Conservation (phyloP, 768 basidiomycete genomes). For the Saitozyma sp. region DNA sequence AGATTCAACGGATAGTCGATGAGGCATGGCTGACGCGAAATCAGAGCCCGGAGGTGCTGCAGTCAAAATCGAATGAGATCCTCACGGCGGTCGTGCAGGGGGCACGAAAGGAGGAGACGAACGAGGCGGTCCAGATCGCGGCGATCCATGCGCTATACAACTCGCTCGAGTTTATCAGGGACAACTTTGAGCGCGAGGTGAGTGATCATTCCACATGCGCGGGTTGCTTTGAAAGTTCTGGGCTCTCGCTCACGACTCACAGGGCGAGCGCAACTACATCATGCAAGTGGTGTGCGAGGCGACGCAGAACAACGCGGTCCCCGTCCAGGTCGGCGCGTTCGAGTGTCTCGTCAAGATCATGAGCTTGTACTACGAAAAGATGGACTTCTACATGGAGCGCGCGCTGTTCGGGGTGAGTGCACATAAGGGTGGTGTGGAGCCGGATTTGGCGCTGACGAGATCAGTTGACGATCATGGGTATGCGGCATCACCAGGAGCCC, state of each 20-base stretch:
- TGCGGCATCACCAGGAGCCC: constrained; percentile 87
- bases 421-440: not conserved
- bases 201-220: constrained; percentile 38
- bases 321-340: constrained; percentile 93
- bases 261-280: constrained; percentile 99
- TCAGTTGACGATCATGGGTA: constrained; percentile 93
- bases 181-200: constrained; percentile 97
- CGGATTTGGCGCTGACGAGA: constrained; percentile 7
- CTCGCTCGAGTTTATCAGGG: constrained; percentile 94
- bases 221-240: not conserved
- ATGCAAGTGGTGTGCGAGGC: constrained; percentile 99
- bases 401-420: constrained; percentile 87
- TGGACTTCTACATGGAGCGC: constrained; percentile 99
- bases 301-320: constrained; percentile 75
- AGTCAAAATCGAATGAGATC: constrained; percentile 90
- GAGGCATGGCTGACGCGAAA: constrained; percentile 48
- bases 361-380: constrained; percentile 98
- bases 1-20: too few species aligned
- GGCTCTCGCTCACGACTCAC: constrained; percentile 14
- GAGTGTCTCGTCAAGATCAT: constrained; percentile 95
- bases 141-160: constrained; percentile 91
- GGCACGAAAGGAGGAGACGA: constrained; percentile 91
- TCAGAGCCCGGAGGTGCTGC: constrained; percentile 85
- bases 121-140: constrained; percentile 83
- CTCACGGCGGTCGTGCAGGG: constrained; percentile 98